Conservation (phyloP, 1,284 basidiomycete genomes). For the Ceratobasidium sp. region DNA sequence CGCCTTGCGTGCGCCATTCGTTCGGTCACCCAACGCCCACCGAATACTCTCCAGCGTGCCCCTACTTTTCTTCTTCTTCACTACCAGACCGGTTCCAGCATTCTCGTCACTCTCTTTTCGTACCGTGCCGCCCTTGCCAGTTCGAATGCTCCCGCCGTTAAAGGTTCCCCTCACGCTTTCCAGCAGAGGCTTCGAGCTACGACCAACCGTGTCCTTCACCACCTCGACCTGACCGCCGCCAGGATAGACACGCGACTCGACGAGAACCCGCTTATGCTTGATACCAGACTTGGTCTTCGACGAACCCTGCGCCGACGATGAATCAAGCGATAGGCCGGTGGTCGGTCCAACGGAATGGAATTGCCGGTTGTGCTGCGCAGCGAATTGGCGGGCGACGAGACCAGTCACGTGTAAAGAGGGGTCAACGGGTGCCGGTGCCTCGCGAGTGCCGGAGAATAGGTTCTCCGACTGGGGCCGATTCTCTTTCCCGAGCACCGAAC, state of each 20-base stretch:
- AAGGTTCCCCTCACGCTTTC: conserved; percentile 30
- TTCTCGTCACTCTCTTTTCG: conserved; percentile 16
- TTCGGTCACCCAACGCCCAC: conserved; percentile 59
- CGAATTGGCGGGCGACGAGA: conserved; percentile 30
- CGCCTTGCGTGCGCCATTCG: conserved; percentile 60
- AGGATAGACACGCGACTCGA: conserved; percentile 25
- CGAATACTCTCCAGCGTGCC: conserved; percentile 68
- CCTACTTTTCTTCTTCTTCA: conserved; percentile 81
- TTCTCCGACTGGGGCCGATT: conserved; percentile 15
- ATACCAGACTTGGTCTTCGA: conserved; percentile 11
- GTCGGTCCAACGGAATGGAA: conserved; percentile 32
- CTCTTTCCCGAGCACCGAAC: conserved; percentile 19
- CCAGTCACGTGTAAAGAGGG: not conserved
- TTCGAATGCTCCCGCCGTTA: conserved; percentile 4
- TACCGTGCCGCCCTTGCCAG: not conserved
- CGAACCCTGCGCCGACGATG: conserved; percentile 12
- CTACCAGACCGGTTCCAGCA: conserved; percentile 55
- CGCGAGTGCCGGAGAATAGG: not conserved
- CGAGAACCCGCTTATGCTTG: conserved; percentile 12
- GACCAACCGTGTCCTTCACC: conserved; percentile 37
- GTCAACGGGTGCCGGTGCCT: conserved; percentile 19
- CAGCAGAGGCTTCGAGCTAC: conserved; percentile 19
- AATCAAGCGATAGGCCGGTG: conserved; percentile 10
- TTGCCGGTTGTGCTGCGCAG: conserved; percentile 28
- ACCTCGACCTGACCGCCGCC: conserved; percentile 39